These are phyloP conservation scores for Globisporangium sylvaticum DNA, from an alignment of 352 stramenopile genomes.

Conservation along the genomic window DNA sequence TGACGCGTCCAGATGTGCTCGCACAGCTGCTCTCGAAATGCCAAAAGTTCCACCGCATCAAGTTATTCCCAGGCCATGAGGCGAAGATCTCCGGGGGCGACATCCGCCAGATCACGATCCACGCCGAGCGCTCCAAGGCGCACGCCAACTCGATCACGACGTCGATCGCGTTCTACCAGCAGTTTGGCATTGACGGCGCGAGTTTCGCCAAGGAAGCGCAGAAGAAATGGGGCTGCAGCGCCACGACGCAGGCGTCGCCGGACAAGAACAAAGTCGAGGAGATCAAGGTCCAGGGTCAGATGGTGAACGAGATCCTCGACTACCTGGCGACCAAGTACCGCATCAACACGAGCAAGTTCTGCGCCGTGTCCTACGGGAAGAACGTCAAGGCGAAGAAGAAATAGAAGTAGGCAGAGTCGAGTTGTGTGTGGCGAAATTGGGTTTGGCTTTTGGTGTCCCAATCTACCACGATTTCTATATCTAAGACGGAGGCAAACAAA, in stretches of 20 bases:
- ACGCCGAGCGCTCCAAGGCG: slow-evolving; percentile 64
- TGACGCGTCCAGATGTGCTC: slow-evolving; percentile 55
- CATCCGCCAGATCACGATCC: slow-evolving; percentile 60
- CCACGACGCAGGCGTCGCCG: slow-evolving; percentile 37
- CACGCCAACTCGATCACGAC: slow-evolving; percentile 70
- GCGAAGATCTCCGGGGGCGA: slow-evolving; percentile 54
- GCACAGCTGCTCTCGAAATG: slow-evolving; percentile 56
- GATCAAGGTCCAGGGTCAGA: slow-evolving; percentile 77
- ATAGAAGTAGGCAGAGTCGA: slow-evolving; percentile 17
- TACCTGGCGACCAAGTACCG: slow-evolving; percentile 63
- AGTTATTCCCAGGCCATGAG: slow-evolving; percentile 65
- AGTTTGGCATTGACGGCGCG: slow-evolving; percentile 72
- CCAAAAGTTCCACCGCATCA: slow-evolving; percentile 63
- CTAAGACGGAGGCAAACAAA: not conserved
- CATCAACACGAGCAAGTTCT: slow-evolving; percentile 68
- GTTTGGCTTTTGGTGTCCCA: not conserved
- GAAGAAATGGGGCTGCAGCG: slow-evolving; percentile 83
- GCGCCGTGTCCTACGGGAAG: slow-evolving; percentile 66
- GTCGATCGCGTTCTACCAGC: slow-evolving; percentile 65
- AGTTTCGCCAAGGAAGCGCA: slow-evolving; percentile 75
- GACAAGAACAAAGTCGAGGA: slow-evolving; percentile 71
- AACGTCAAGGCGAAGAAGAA: slow-evolving; percentile 81
- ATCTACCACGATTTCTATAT: not conserved
- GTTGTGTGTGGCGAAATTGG: not conserved
- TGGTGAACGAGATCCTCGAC: slow-evolving; percentile 71